These are phyloP conservation scores for Pyricularia sp. DNA, from an alignment of 2,329 filamentous ascomycete species.

Conservation along the genomic window DNA sequence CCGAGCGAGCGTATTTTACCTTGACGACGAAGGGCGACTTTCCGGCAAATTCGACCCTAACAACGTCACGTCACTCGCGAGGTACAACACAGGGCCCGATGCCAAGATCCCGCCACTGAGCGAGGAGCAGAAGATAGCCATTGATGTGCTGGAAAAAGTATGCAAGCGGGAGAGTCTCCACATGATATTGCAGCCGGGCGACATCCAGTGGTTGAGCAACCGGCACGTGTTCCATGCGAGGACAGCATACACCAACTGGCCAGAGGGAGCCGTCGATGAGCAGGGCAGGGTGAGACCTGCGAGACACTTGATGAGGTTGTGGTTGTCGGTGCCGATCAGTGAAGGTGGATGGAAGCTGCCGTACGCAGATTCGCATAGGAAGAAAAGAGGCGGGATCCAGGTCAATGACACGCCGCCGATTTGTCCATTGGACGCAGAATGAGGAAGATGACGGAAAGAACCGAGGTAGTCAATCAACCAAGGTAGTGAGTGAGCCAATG, in stretches of 20 bases:
- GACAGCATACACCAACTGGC: conserved; percentile 60
- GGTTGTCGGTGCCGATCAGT: conserved; percentile 70
- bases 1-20: conserved; percentile 63
- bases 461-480: neutral
- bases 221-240: conserved; percentile 72
- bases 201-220: conserved; percentile 82
- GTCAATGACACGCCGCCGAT: conserved; percentile 71
- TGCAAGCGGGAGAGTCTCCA: conserved; percentile 66
- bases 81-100: conserved; percentile 54
- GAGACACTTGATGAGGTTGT: conserved; percentile 73
- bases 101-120: conserved; percentile 68
- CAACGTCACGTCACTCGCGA: conserved; percentile 65
- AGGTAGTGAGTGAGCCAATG: too few species aligned
- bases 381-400: conserved; percentile 83
- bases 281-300: conserved; percentile 57
- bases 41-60: conserved; percentile 90
- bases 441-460: conserved; percentile 14
- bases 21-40: conserved; percentile 60
- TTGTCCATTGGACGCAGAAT: conserved; percentile 71
- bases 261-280: conserved; percentile 18
- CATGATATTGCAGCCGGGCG: conserved; percentile 81
- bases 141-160: conserved; percentile 63
- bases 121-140: conserved; percentile 57
- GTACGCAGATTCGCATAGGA: conserved; percentile 71
- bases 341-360: conserved; percentile 83